Evolutionary conservation across 176 grass and related monocot genomes (phyloP).

Genomic region (Thinopyrum elongatum): DNA sequence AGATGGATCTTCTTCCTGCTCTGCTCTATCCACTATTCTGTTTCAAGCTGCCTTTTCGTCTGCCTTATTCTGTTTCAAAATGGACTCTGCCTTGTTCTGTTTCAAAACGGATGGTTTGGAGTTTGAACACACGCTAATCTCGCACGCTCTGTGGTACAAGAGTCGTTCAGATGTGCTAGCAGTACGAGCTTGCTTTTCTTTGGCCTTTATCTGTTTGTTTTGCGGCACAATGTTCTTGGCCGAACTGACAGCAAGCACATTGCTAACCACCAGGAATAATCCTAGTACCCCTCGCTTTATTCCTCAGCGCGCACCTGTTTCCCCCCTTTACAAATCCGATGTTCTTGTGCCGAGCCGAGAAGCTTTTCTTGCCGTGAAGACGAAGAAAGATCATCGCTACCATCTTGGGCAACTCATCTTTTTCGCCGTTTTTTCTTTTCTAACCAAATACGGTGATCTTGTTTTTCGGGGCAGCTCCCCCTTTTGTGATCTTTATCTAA

Average conservation of each 20-base stretch:
- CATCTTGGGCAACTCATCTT: not conserved
- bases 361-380: not conserved
- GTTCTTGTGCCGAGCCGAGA: not conserved
- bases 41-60: not conserved
- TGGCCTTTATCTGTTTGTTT: not conserved
- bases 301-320: not conserved
- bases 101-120: not conserved
- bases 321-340: slow-evolving; percentile 11
- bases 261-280: slow-evolving; percentile 5
- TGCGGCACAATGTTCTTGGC: not conserved
- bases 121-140: not conserved
- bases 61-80: not conserved
- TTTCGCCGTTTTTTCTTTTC: not conserved
- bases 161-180: not conserved
- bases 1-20: not conserved
- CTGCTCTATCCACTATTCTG: not conserved
- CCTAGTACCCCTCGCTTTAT: not conserved
- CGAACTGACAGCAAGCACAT: not conserved
- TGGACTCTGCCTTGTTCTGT: too few relatives aligned
- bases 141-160: not conserved
- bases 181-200: not conserved
- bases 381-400: not conserved
- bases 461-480: too few relatives aligned
- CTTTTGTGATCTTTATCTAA: not conserved
- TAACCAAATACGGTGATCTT: too few relatives aligned